These are phyloP conservation scores for Yamadazyma buinensis DNA, from an alignment of 1,139 yeast species.

Conservation along the genomic window DNA sequence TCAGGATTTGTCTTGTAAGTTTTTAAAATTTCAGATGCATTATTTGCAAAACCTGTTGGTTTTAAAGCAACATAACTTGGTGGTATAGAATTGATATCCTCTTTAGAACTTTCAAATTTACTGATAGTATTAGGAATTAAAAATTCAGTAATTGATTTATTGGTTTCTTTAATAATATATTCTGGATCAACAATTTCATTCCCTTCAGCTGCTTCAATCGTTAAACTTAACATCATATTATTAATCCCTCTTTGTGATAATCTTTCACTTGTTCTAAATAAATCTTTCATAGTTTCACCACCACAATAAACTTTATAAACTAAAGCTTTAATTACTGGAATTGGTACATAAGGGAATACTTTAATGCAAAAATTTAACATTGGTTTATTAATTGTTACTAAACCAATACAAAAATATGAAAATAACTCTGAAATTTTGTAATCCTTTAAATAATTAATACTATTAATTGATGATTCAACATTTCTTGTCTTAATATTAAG, in stretches of 20 bases:
- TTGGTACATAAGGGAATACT: slow-evolving; percentile 73
- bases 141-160: slow-evolving; percentile 62
- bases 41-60: slow-evolving; percentile 82
- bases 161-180: slow-evolving; percentile 62
- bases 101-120: slow-evolving; percentile 36
- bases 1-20: slow-evolving; percentile 49
- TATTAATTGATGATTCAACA: slow-evolving; percentile 8
- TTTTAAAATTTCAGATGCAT: slow-evolving; percentile 72
- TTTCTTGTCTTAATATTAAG: neutral
- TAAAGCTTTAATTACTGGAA: slow-evolving; percentile 62
- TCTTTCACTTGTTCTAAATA: slow-evolving; percentile 63
- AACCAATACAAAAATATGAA: slow-evolving; percentile 63
- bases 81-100: slow-evolving; percentile 59
- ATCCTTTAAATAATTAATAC: slow-evolving; percentile 26
- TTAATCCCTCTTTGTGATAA: slow-evolving; percentile 73
- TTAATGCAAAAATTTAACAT: slow-evolving; percentile 58
- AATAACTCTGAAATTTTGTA: slow-evolving; percentile 44
- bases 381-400: slow-evolving; percentile 62
- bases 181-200: slow-evolving; percentile 58
- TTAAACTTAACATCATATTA: slow-evolving; percentile 91
- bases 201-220: slow-evolving; percentile 92
- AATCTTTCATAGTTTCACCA: slow-evolving; percentile 74
- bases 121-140: slow-evolving; percentile 66
- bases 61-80: slow-evolving; percentile 87
- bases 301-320: slow-evolving; percentile 89